phyloP scores from a whole-genome alignment of 129 eudicot genomes.

The sunflower (Helianthus annuus) region DNA sequence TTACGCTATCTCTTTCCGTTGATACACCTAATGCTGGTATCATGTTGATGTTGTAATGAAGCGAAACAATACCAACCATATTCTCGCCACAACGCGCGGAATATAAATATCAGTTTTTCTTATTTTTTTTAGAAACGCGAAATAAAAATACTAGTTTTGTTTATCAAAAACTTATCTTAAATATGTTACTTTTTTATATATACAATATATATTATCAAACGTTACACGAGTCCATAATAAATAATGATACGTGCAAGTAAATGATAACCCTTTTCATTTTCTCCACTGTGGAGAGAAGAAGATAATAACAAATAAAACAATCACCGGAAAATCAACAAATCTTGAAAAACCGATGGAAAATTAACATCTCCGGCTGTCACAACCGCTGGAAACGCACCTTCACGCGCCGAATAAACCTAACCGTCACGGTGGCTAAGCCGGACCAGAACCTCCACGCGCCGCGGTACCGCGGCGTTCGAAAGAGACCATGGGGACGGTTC shows the following conservation, averaged over 20 bases:
- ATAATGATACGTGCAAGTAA: not conserved
- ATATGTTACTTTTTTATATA: too few species aligned
- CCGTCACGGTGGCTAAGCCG: not conserved
- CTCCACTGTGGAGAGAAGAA: not conserved
- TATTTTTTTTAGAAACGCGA: too few species aligned
- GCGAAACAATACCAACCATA: too few species aligned
- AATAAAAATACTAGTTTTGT: too few species aligned
- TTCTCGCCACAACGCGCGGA: too few species aligned
- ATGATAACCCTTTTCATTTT: not conserved
- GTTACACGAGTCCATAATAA: not conserved
- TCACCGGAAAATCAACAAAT: slow-evolving; percentile 1
- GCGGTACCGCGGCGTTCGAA: slow-evolving; percentile 22
- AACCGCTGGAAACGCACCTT: not conserved
- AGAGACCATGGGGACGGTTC: slow-evolving; percentile 27
- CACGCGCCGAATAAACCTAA: not conserved
- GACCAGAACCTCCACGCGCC: slow-evolving; percentile 7
- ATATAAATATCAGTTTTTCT: too few species aligned
- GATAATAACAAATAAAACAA: not conserved
- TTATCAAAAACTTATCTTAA: too few species aligned
- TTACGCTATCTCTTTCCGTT: too few species aligned
- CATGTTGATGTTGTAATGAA: too few species aligned
- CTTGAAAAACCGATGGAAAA: not conserved
- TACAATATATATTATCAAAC: too few species aligned
- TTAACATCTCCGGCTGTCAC: not conserved
- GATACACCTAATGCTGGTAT: too few species aligned